Percentiles rank a stretch among this genome's conserved stretches.
Conservation (phyloP, 345 rosid genomes). For the Capsella bursapastoris region DNA sequence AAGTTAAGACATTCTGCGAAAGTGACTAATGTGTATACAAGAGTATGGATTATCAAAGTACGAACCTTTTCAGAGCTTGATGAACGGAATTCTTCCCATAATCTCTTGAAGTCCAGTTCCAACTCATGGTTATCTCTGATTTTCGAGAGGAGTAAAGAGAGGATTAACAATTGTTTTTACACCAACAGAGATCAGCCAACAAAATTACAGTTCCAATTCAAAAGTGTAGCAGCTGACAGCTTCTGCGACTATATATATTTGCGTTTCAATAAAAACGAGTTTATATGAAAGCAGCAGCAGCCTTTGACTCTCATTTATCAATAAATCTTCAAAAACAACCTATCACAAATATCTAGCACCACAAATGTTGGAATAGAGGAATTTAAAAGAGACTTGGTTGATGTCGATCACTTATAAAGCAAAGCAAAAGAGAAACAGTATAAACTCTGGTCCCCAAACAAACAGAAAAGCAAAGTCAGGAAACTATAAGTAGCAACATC, state of each 20-base stretch:
- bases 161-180: conserved; percentile 23
- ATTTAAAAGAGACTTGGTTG: not conserved
- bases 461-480: conserved; percentile 34
- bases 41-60: conserved; percentile 21
- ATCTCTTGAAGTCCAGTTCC: conserved; percentile 98
- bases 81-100: conserved; percentile 99
- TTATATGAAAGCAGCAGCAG: conserved; percentile 20
- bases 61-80: conserved; percentile 93
- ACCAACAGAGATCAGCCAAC: conserved; percentile 24
- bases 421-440: not conserved
- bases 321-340: not conserved
- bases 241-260: not conserved
- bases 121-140: conserved; percentile 84
- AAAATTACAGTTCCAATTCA: conserved; percentile 15
- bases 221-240: conserved; percentile 13
- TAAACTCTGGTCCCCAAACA: conserved; percentile 14
- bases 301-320: conserved; percentile 26
- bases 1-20: conserved; percentile 2
- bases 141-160: conserved; percentile 25
- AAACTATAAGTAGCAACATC: conserved; percentile 23
- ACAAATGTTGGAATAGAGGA: conserved; percentile 20
- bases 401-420: not conserved
- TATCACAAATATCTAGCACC: conserved; percentile 30
- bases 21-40: not conserved
- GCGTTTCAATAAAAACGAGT: not conserved